Evolutionary conservation across 345 rosid genomes (phyloP).

Genomic region (Theobroma cacao): DNA sequence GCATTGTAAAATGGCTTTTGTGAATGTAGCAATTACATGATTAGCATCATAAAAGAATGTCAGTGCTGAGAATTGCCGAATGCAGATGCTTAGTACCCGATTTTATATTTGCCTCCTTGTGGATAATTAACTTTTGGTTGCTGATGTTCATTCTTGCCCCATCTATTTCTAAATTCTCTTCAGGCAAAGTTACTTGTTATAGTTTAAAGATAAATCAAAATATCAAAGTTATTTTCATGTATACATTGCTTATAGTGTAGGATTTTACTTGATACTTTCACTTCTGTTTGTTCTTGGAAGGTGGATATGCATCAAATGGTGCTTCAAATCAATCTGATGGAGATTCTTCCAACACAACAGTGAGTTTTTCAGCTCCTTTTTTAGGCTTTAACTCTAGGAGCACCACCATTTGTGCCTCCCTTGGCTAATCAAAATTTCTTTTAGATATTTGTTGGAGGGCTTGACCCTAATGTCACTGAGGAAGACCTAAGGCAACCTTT

Average conservation of each 20-base stretch:
- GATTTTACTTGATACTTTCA: not conserved
- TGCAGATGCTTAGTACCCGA: not conserved
- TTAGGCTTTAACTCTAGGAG: conserved; percentile 20
- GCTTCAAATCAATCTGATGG: conserved; percentile 54
- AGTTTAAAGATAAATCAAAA: not conserved
- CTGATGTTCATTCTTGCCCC: not conserved
- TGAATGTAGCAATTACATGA: not conserved
- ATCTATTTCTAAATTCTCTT: not conserved
- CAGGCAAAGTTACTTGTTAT: not conserved
- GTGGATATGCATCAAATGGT: conserved; percentile 71
- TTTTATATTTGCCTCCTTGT: not conserved
- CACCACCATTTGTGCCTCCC: not conserved
- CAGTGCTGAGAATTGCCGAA: not conserved
- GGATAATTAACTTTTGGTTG: not conserved
- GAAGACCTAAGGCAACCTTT: conserved; percentile 88
- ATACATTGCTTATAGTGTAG: not conserved
- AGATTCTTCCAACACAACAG: conserved; percentile 82
- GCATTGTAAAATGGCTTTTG: not conserved
- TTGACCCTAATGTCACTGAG: conserved; percentile 79
- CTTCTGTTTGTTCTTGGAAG: conserved; percentile 23
- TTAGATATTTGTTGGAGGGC: conserved; percentile 98
- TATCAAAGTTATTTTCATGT: not conserved
- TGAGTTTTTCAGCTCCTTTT: conserved; percentile 35
- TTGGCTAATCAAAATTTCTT: conserved; percentile 27
- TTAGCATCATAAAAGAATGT: not conserved